phyloP scores from a whole-genome alignment of 2,329 filamentous ascomycete species.

The Pseudogymnoascus sp. region DNA sequence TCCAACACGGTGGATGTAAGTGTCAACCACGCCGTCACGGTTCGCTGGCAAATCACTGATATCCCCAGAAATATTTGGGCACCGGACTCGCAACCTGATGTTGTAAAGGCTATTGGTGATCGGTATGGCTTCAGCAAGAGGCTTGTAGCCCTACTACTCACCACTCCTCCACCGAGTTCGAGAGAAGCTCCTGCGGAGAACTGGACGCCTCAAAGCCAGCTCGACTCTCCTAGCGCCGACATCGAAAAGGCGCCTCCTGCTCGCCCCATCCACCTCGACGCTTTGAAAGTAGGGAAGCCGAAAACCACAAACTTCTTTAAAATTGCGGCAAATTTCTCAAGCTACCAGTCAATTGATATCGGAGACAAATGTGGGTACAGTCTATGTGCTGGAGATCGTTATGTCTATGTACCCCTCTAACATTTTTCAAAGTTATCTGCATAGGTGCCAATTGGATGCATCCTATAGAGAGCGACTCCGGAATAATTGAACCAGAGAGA shows the following conservation, averaged over 20 bases:
- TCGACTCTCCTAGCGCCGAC: constrained; percentile 15
- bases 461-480: constrained; percentile 32
- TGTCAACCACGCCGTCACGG: neutral
- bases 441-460: constrained; percentile 64
- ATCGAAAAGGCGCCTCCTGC: constrained; percentile 24
- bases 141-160: constrained; percentile 57
- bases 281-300: neutral
- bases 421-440: constrained; percentile 49
- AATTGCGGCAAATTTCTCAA: constrained; percentile 66
- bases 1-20: constrained; percentile 66
- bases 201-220: constrained; percentile 15
- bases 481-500: constrained; percentile 30
- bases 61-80: constrained; percentile 60
- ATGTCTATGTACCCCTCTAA: constrained; percentile 20
- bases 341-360: constrained; percentile 68
- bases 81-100: constrained; percentile 52
- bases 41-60: constrained; percentile 15
- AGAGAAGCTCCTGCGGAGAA: constrained; percentile 19
- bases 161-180: constrained; percentile 40
- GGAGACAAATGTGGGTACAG: constrained; percentile 51
- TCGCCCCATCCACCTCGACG: constrained; percentile 18
- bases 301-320: constrained; percentile 31
- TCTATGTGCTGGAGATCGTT: constrained; percentile 6
- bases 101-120: constrained; percentile 35
- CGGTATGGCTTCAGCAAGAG: constrained; percentile 55